These are phyloP conservation scores for Ophiostoma quercus DNA, from an alignment of 2,329 filamentous ascomycete species.

Conservation along the genomic window DNA sequence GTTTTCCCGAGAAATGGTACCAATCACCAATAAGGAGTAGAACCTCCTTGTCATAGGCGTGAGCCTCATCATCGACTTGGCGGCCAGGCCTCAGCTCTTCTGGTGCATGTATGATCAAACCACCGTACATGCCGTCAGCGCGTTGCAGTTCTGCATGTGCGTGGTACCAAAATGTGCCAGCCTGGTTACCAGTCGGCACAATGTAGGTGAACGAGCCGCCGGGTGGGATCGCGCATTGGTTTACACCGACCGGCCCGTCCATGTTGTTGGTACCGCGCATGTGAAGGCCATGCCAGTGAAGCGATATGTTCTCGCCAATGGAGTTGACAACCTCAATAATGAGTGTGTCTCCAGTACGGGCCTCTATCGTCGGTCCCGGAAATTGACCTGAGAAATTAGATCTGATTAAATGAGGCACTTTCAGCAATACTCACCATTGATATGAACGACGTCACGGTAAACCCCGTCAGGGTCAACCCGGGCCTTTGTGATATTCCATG, in stretches of 20 bases:
- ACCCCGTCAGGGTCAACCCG: constrained; percentile 46
- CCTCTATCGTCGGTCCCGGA: constrained; percentile 47
- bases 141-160: constrained; percentile 67
- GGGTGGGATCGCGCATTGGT: constrained; percentile 61
- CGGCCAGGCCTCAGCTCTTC: constrained; percentile 33
- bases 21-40: constrained; percentile 63
- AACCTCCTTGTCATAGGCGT: constrained; percentile 59
- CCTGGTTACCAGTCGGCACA: constrained; percentile 26
- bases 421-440: constrained; percentile 39
- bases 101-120: constrained; percentile 59
- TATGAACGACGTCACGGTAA: constrained; percentile 43
- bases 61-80: constrained; percentile 43
- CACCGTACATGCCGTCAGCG: constrained; percentile 58
- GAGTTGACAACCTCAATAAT: constrained; percentile 41
- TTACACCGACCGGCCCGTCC: constrained; percentile 63
- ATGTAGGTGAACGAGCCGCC: constrained; percentile 59
- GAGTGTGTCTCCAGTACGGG: constrained; percentile 42
- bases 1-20: constrained; percentile 37
- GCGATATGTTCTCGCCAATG: constrained; percentile 38
- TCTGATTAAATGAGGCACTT: neutral
- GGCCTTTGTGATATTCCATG: constrained; percentile 41
- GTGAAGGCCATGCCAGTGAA: constrained; percentile 47
- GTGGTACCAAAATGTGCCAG: constrained; percentile 52
- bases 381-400: constrained; percentile 32
- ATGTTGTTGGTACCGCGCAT: constrained; percentile 45